Base-by-base conservation (phyloP, 2,329 filamentous ascomycete species). In the Phoma herbarum region DNA sequence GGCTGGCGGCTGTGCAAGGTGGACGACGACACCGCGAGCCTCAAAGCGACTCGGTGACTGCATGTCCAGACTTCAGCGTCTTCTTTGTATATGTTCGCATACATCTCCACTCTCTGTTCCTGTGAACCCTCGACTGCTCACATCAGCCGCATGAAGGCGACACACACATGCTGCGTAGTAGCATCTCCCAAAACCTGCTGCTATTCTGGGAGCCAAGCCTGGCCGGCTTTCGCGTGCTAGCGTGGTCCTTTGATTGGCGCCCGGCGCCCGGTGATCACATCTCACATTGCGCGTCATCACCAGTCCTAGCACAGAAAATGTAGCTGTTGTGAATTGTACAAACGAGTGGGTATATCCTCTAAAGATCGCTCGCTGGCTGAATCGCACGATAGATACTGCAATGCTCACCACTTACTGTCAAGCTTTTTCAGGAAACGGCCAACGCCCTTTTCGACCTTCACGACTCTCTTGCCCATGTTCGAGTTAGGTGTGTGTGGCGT, bases 401-500 rank as follows among this genome's bases (percentile, higher is more conserved):
- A 20, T 25, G 16, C 50, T 63, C 52, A 70, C 46, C 89, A 88
- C 73, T 87, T 90, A 20, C 91, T 92, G 80, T 93, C 90, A 76
- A 93, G 84, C 79, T 88, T 91, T 83, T 89, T 92, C 64, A 93
- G 76, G 81, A 92, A 88, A 7, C 88, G 86, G 26, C 86, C 85
- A 4, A 92, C 85, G 1, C 89, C 88, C 74, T 87, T 87, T 78
- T 93, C 90, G 31, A 92, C 68, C 67, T 85, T 83, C 26, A 86
- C 87, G 0, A 89, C 86, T 60, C 86, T 84, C 73, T 88, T 85
- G 68, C 90, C 89, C 28, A 92, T 75, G 71, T 83, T 85, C 77
- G 81, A 84, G 60, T 78, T 73, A 43, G 66, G 67, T 10, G 67
- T 62, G 18, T 39, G 12, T 18, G 62, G 55, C 3, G 74, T 65